Evolutionary conservation across 2,329 filamentous ascomycete genomes (phyloP).

Genomic region (Trichoderma cornu-damae): DNA sequence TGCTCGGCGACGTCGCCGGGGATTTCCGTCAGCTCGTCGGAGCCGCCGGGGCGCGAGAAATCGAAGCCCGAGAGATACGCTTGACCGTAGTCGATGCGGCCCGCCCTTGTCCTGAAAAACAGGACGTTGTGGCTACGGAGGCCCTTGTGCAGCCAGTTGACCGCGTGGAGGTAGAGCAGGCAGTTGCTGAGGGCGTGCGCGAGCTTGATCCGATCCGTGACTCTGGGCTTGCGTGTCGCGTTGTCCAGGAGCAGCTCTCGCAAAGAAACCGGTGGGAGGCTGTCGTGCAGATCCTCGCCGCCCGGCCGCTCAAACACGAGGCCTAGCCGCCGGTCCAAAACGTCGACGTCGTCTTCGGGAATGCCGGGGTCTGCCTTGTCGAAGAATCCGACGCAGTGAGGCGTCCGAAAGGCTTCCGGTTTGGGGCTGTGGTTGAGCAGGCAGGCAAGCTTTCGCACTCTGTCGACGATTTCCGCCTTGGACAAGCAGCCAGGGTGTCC

Average conservation of each 20-base stretch:
- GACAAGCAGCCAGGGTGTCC: slow-evolving; percentile 35
- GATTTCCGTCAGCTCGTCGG: slow-evolving; percentile 47
- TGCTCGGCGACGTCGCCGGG: slow-evolving; percentile 41
- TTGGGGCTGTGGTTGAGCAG: slow-evolving; percentile 45
- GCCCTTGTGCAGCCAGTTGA: slow-evolving; percentile 56
- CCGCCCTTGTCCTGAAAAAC: slow-evolving; percentile 39
- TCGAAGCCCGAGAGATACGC: slow-evolving; percentile 51
- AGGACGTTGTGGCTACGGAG: slow-evolving; percentile 50
- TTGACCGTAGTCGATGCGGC: slow-evolving; percentile 34
- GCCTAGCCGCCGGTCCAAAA: slow-evolving; percentile 43
- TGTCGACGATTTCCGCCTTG: slow-evolving; percentile 39
- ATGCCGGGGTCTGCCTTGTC: slow-evolving; percentile 37
- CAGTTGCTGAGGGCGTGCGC: slow-evolving; percentile 49
- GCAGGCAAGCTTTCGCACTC: slow-evolving; percentile 44
- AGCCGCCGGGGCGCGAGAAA: slow-evolving; percentile 46
- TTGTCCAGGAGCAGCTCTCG: slow-evolving; percentile 40
- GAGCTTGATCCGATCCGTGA: slow-evolving; percentile 48
- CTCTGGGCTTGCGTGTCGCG: slow-evolving; percentile 39
- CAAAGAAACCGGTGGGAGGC: slow-evolving; percentile 42
- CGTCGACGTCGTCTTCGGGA: slow-evolving; percentile 37
- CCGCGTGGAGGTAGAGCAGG: slow-evolving; percentile 50
- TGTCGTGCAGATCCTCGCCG: slow-evolving; percentile 33
- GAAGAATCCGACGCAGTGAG: slow-evolving; percentile 48
- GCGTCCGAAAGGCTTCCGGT: slow-evolving; percentile 45
- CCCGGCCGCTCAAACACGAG: slow-evolving; percentile 49